Conservation (phyloP, 768 basidiomycete species). For the Ramaria sp. region DNA sequence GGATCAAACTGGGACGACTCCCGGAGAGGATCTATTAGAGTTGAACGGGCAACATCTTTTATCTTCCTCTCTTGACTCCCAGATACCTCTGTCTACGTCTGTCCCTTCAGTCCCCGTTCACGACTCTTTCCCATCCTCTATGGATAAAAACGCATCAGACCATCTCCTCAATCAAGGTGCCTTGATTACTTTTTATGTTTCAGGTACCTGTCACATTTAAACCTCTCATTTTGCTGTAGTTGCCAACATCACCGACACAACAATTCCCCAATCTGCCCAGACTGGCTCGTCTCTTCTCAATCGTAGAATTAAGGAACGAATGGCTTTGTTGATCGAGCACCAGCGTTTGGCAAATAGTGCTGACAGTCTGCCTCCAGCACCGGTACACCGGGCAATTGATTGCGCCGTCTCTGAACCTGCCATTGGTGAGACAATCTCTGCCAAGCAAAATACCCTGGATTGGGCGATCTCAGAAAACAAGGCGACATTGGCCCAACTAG, state of each 20-base stretch:
- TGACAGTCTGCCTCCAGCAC: neutral
- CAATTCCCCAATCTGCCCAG: neutral
- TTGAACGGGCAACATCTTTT: too few species aligned
- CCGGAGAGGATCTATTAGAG: too few species aligned
- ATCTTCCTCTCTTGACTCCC: too few species aligned
- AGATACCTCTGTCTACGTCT: too few species aligned
- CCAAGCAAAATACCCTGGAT: slow-evolving; percentile 2
- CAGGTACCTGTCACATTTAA: neutral
- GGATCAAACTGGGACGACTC: too few species aligned
- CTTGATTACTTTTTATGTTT: neutral
- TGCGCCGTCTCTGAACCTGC: neutral
- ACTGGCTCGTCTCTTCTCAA: neutral
- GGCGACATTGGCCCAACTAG: neutral
- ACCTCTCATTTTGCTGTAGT: neutral
- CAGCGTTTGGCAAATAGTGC: neutral
- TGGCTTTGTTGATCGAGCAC: neutral
- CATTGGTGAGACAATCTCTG: neutral
- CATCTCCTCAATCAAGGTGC: neutral
- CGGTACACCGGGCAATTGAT: neutral
- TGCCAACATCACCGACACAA: neutral
- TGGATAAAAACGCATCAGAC: too few species aligned
- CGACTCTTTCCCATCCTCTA: too few species aligned
- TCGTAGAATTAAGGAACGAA: neutral
- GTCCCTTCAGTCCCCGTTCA: too few species aligned
- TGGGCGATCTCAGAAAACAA: slow-evolving; percentile 4